Percentiles rank a stretch among this genome's conserved stretches.
Evolutionary conservation across 1,139 yeast species (phyloP).

Genomic region (Hemisphaericaspora xylanilytica): DNA sequence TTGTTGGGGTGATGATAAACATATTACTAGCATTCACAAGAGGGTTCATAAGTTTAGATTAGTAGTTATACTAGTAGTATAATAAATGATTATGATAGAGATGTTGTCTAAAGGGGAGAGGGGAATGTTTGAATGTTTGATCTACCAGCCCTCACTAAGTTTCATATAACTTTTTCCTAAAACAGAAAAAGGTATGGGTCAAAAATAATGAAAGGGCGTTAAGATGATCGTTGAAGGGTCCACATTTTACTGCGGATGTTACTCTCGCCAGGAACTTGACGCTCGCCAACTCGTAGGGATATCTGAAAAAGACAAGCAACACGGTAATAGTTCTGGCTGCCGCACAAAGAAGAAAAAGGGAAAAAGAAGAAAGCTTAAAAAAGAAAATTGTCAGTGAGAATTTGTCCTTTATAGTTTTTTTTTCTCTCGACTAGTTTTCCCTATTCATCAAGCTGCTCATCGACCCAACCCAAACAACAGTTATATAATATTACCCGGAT

Average conservation of each 20-base stretch:
- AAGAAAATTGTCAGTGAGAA: conserved; percentile 5
- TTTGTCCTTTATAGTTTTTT: conserved; percentile 1
- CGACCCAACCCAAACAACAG: too few relatives aligned
- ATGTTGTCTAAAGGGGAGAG: too few relatives aligned
- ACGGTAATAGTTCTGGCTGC: conserved; percentile 58
- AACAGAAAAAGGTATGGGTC: conserved; percentile 16
- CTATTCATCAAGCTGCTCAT: too few relatives aligned
- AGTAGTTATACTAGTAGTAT: conserved; percentile 18
- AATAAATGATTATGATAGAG: too few relatives aligned
- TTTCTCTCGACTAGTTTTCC: too few relatives aligned
- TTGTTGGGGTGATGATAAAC: conserved; percentile 61
- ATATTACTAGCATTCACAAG: conserved; percentile 55
- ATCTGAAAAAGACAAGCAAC: conserved; percentile 53
- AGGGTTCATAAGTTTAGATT: conserved; percentile 20
- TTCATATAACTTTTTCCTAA: conserved; percentile 17
- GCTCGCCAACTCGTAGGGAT: conserved; percentile 55
- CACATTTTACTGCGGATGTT: conserved; percentile 16
- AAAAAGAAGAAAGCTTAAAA: conserved; percentile 2
- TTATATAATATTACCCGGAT: background rate
- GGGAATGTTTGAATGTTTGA: conserved; percentile 47
- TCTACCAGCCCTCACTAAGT: conserved; percentile 51
- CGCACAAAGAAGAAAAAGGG: conserved; percentile 42
- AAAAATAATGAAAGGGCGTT: conserved; percentile 44
- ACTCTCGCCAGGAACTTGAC: conserved; percentile 56
- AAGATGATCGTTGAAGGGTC: conserved; percentile 39